phyloP scores from a whole-genome alignment of 192 early-diverging fungal genomes.

The Pilaira anomala region DNA sequence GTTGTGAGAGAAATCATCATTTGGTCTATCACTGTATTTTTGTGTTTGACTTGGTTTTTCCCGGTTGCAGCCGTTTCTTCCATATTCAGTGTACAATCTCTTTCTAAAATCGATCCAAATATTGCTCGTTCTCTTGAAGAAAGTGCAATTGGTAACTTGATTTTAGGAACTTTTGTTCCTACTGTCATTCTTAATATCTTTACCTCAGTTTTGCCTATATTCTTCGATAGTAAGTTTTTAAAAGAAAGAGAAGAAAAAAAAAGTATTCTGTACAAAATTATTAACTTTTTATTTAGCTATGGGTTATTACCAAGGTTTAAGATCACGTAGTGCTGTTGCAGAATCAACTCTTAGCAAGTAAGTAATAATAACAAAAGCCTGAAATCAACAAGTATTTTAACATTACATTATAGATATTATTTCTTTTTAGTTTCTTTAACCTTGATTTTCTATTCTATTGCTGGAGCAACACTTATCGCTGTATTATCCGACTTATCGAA shows the following conservation, averaged over 20 bases:
- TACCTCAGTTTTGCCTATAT: slow-evolving; percentile 62
- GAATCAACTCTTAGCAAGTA: slow-evolving; percentile 38
- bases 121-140: slow-evolving; percentile 40
- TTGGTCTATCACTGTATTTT: slow-evolving; percentile 50
- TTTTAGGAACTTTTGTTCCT: slow-evolving; percentile 66
- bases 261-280: background rate
- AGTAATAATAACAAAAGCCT: background rate
- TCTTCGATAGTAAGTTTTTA: slow-evolving; percentile 56
- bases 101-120: slow-evolving; percentile 53
- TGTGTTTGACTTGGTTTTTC: slow-evolving; percentile 70
- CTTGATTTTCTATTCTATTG: slow-evolving; percentile 69
- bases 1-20: slow-evolving; percentile 48
- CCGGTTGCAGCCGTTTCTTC: slow-evolving; percentile 64
- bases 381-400: too few relatives aligned
- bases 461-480: slow-evolving; percentile 54
- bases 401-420: slow-evolving; percentile 61
- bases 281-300: slow-evolving; percentile 16
- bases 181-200: slow-evolving; percentile 63
- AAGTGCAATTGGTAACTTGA: slow-evolving; percentile 45
- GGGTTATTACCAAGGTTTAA: slow-evolving; percentile 31
- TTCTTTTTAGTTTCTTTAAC: slow-evolving; percentile 73
- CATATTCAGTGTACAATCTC: slow-evolving; percentile 55
- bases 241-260: background rate
- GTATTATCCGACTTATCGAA: slow-evolving; percentile 55
- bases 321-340: slow-evolving; percentile 29